phyloP scores from a whole-genome alignment of 805 yeast genomes.

The Candida bentonensis region DNA sequence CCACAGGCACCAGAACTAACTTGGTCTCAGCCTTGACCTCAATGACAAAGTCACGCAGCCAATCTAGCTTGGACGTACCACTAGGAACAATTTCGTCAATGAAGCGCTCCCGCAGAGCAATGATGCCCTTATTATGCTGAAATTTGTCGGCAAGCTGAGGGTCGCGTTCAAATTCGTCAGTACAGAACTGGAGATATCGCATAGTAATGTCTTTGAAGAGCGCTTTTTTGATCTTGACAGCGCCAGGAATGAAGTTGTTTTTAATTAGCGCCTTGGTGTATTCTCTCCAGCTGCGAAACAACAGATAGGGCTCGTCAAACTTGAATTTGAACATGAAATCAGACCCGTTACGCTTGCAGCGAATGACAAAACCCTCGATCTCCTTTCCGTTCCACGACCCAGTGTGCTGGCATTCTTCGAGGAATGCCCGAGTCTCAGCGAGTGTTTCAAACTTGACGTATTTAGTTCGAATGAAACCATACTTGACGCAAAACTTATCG shows the following conservation, averaged over 20 bases:
- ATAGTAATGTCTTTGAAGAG: conserved; percentile 40
- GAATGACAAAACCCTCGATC: conserved; percentile 85
- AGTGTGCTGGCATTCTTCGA: conserved; percentile 42
- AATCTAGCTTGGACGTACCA: background rate
- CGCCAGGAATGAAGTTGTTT: conserved; percentile 21
- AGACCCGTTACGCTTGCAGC: conserved; percentile 32
- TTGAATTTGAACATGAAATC: conserved; percentile 76
- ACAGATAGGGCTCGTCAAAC: conserved; percentile 86
- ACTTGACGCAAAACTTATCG: conserved; percentile 40
- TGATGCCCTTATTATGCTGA: conserved; percentile 51
- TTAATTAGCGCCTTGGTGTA: conserved; percentile 49
- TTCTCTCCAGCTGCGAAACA: conserved; percentile 86
- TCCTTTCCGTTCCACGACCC: conserved; percentile 64
- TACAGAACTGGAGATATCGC: conserved; percentile 56
- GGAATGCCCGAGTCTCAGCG: conserved; percentile 31
- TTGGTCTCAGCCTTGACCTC: conserved; percentile 40
- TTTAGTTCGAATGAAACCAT: conserved; percentile 53
- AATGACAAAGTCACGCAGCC: conserved; percentile 6
- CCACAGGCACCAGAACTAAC: conserved; percentile 64
- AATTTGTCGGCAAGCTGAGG: conserved; percentile 34
- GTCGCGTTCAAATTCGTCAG: conserved; percentile 37
- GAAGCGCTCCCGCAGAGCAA: conserved; percentile 55
- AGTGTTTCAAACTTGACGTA: conserved; percentile 28
- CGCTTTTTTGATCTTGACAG: background rate
- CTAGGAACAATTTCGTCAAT: conserved; percentile 20